Percentiles rank a stretch among this genome's conserved stretches.
These are phyloP conservation scores for Globisporangium ultimum DNA, from an alignment of 352 stramenopile genomes.

Conservation along the genomic window DNA sequence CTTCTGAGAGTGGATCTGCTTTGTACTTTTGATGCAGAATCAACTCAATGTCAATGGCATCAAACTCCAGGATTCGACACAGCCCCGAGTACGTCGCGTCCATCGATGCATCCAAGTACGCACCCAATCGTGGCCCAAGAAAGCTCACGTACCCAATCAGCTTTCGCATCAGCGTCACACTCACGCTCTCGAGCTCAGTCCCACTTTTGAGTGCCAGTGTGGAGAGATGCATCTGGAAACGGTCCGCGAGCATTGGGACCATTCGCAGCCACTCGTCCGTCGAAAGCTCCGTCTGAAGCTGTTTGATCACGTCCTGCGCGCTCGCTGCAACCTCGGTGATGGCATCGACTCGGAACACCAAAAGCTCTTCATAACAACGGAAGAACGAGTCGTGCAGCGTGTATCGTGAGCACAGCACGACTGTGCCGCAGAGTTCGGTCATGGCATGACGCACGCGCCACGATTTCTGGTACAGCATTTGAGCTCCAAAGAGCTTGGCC, in stretches of 20 bases:
- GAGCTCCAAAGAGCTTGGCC: constrained; percentile 49
- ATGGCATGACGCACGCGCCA: constrained; percentile 64
- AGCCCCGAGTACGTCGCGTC: constrained; percentile 44
- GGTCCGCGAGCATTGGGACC: constrained; percentile 52
- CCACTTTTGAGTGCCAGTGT: constrained; percentile 57
- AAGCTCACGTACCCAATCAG: constrained; percentile 69
- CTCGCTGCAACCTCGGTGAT: constrained; percentile 29
- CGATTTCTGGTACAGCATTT: constrained; percentile 25
- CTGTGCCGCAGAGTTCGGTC: constrained; percentile 50
- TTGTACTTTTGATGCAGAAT: constrained; percentile 47
- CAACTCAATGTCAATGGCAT: constrained; percentile 71
- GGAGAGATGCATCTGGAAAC: constrained; percentile 71
- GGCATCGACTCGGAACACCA: constrained; percentile 57
- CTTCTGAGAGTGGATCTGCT: neutral
- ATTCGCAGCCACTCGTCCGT: constrained; percentile 54
- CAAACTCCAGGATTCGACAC: constrained; percentile 48
- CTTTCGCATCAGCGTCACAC: constrained; percentile 55
- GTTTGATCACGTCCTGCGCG: constrained; percentile 13
- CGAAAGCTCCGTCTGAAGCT: constrained; percentile 25
- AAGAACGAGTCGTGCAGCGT: constrained; percentile 63
- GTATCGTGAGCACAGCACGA: constrained; percentile 50
- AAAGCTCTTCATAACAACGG: constrained; percentile 72
- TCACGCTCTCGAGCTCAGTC: constrained; percentile 60
- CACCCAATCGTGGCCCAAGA: constrained; percentile 30
- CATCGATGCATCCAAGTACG: constrained; percentile 52